Base-by-base conservation (phyloP, 1,284 basidiomycete genomes). In the Violaceomyces palustris region DNA sequence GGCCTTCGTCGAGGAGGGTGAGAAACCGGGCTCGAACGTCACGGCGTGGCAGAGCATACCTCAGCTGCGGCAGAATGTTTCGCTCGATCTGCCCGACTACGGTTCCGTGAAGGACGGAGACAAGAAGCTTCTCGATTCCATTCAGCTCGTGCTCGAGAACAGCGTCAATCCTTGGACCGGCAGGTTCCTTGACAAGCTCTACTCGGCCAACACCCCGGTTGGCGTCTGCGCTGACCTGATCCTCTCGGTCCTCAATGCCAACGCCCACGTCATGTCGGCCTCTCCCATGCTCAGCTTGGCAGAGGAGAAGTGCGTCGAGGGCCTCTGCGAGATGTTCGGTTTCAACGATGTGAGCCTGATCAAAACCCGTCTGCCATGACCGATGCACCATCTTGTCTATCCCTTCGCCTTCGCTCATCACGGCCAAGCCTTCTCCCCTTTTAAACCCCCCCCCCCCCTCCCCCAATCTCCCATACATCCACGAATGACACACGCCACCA, bases 191-290 rank as follows among this genome's bases (percentile, higher is more conserved):
- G 66, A 67, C 50, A 70, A 69, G 69, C 69, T 77, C 25, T 77
- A 77, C 39, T 53, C 75, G 11, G 69, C 74, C 6, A 72, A 75
- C 3, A 72, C 72, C 26, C 65, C 75, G 12, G 63, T 73, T 12
- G 74, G 74, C n/a, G 51, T 76, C 19, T 66, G 67, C n/a, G 61
- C 69, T 2, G 75, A 76, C 42, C 43, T 75, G 28, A 50, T 75
- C 12, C 67, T 76, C 6, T 63, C 72, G 9, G 66, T 73, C 1
- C 49, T 77, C 25, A 77, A 77, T 33, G 75, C 75, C 17, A 75
- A 75, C 45, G 69, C 72, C 4, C 75, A 76, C 47, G 75, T 77
- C 40, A 75, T 73, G 51, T 73, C 71, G 26, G 75, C 75, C 8
- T 73, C 73, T 4, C 75, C 75, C 4, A 65, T 74, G 31, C 68